Percentiles rank a stretch among this genome's conserved stretches.
These are phyloP conservation scores for Adansonia gregorii DNA, from an alignment of 441 rosid species.

Conservation along the genomic window DNA sequence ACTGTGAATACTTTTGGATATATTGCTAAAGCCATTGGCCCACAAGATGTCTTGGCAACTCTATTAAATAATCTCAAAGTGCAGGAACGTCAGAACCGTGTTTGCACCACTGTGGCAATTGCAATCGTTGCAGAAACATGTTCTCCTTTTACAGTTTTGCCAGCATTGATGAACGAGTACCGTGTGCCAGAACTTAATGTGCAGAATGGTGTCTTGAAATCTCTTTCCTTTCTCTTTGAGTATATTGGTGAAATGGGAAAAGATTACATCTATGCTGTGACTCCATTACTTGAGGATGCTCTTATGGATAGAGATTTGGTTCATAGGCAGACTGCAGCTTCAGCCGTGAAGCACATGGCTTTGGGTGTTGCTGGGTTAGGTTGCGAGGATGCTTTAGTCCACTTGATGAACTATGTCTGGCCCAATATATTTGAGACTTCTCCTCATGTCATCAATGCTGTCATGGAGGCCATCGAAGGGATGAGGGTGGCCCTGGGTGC, in stretches of 20 bases:
- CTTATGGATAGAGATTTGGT: constrained; percentile 97
- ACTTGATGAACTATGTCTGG: constrained; percentile 92
- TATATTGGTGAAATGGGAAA: constrained; percentile 99
- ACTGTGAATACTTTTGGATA: constrained; percentile 96
- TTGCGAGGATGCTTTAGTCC: constrained; percentile 95
- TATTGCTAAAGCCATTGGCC: constrained; percentile 98
- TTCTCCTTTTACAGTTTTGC: constrained; percentile 94
- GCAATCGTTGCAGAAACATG: constrained; percentile 98
- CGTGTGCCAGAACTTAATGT: constrained; percentile 96
- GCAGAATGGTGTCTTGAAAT: constrained; percentile 95
- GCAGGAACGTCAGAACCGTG: constrained; percentile 98
- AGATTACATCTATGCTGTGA: constrained; percentile 96
- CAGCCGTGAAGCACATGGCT: constrained; percentile 98
- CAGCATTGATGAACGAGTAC: constrained; percentile 95
- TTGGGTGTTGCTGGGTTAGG: constrained; percentile 97
- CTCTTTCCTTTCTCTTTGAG: constrained; percentile 91
- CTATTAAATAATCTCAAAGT: constrained; percentile 94
- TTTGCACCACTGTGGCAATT: constrained; percentile 95
- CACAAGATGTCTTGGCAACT: constrained; percentile 98
- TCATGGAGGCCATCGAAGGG: constrained; percentile 95
- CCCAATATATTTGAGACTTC: constrained; percentile 99
- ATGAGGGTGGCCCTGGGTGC: constrained; percentile 95
- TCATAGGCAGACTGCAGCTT: constrained; percentile 97
- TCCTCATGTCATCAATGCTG: constrained; percentile 94
- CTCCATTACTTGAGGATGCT: constrained; percentile 95